phyloP scores from a whole-genome alignment of 129 eudicot species.

The Scalesia atractyloides region DNA sequence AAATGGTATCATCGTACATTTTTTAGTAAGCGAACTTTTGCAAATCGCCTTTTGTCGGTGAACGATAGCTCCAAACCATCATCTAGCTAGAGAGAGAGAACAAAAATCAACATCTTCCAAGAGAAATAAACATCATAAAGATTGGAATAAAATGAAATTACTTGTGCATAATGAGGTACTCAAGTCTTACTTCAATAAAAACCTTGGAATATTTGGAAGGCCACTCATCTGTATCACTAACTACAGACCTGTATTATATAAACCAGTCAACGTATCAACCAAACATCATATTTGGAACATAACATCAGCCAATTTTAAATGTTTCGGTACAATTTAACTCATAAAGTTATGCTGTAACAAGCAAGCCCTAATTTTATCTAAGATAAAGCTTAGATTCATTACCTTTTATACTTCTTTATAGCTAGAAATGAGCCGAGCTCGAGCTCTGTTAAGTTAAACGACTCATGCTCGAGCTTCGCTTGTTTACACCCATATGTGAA shows the following conservation, averaged over 20 bases:
- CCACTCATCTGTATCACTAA: constrained; percentile 90
- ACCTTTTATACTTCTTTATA: constrained; percentile 75
- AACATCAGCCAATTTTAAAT: background rate
- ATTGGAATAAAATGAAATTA: background rate
- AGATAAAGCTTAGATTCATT: background rate
- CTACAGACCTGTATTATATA: constrained; percentile 73
- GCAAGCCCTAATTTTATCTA: background rate
- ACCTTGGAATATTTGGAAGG: constrained; percentile 96
- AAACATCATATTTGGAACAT: background rate
- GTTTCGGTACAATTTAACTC: background rate
- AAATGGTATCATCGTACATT: constrained; percentile 46
- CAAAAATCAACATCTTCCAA: background rate
- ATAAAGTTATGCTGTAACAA: background rate
- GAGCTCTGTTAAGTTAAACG: background rate
- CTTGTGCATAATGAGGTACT: background rate
- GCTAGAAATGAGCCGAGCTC: constrained; percentile 19
- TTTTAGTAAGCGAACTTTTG: constrained; percentile 84
- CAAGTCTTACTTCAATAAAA: constrained; percentile 74
- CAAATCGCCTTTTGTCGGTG: constrained; percentile 96
- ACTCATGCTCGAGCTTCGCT: background rate
- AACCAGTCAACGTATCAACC: constrained; percentile 13
- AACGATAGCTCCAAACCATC: constrained; percentile 95
- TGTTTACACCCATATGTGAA: background rate
- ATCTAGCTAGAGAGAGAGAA: constrained; percentile 54
- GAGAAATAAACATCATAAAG: background rate